phyloP scores from a whole-genome alignment of 2,329 filamentous ascomycete genomes.

The Monilinia fructicola region DNA sequence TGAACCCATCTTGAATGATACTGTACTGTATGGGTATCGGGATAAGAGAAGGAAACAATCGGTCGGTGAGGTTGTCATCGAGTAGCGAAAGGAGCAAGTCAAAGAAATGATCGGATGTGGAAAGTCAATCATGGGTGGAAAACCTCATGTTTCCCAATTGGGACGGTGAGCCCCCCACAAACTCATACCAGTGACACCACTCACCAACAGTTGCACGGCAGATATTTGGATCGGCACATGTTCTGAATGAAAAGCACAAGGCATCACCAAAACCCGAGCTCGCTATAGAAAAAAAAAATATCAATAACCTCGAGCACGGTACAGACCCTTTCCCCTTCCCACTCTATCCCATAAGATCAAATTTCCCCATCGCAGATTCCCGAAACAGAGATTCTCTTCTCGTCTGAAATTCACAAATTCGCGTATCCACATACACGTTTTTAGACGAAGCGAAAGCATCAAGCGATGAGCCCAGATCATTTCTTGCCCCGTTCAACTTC shows the following conservation, averaged over 20 bases:
- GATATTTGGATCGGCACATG: too few relatives aligned
- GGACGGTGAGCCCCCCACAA: not conserved
- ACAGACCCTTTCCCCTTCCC: not conserved
- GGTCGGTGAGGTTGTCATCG: too few relatives aligned
- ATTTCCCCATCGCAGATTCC: conserved; percentile 12
- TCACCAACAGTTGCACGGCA: too few relatives aligned
- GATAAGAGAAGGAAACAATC: not conserved
- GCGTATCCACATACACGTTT: conserved; percentile 2
- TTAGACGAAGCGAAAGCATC: not conserved
- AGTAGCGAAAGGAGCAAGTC: too few relatives aligned
- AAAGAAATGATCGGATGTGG: not conserved
- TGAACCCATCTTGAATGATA: too few relatives aligned
- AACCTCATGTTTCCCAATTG: not conserved
- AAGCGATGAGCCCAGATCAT: conserved; percentile 13
- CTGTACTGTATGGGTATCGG: not conserved
- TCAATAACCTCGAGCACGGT: not conserved
- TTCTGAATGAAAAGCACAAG: too few relatives aligned
- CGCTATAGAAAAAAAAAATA: too few relatives aligned
- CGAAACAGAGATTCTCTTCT: not conserved
- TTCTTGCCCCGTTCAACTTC: not conserved
- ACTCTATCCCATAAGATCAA: not conserved
- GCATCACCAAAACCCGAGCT: too few relatives aligned
- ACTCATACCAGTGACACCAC: too few relatives aligned
- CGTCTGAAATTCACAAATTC: not conserved
- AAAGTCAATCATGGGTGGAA: not conserved